A percentile compares a stretch with the other conserved stretches of the same genome.
These are phyloP conservation scores for Apiospora saccharicola DNA, from an alignment of 2,329 filamentous ascomycete species.

Conservation along the genomic window DNA sequence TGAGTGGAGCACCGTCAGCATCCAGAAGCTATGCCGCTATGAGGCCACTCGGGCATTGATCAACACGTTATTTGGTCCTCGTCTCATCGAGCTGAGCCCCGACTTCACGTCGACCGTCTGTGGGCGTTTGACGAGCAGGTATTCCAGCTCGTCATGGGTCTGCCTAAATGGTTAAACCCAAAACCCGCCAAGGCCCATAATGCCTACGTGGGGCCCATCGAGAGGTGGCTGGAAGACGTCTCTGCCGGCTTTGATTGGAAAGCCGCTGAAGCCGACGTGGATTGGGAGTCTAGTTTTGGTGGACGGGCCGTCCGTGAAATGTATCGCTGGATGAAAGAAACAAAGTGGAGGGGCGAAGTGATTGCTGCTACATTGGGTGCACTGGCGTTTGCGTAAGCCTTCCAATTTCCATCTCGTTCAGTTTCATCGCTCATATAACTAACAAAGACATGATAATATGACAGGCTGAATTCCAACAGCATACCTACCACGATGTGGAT, in stretches of 20 bases:
- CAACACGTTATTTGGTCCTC: slow-evolving; percentile 33
- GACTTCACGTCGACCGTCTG: slow-evolving; percentile 35
- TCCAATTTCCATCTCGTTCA: background rate
- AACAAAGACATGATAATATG: background rate
- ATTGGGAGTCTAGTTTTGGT: slow-evolving; percentile 41
- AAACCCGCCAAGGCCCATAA: slow-evolving; percentile 31
- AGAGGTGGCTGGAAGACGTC: slow-evolving; percentile 26
- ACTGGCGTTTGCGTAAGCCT: slow-evolving; percentile 27
- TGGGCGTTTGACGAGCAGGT: slow-evolving; percentile 36
- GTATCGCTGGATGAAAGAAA: slow-evolving; percentile 31
- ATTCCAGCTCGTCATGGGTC: slow-evolving; percentile 32
- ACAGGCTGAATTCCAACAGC: background rate
- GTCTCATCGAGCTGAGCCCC: slow-evolving; percentile 35
- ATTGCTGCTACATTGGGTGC: background rate
- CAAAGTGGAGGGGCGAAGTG: slow-evolving; percentile 29
- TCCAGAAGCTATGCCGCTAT: background rate
- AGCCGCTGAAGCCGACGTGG: slow-evolving; percentile 24
- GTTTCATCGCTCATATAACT: background rate
- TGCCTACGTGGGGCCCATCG: slow-evolving; percentile 28
- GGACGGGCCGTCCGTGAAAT: slow-evolving; percentile 32
- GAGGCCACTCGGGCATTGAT: slow-evolving; percentile 1
- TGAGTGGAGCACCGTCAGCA: background rate
- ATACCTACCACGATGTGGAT: background rate
- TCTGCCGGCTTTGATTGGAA: slow-evolving; percentile 32
- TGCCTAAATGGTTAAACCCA: slow-evolving; percentile 33